Evolutionary conservation across 106 monocot species (phyloP), one percentile per base, ranked within the genome.

Genomic region (Apostasia ramifera): DNA sequence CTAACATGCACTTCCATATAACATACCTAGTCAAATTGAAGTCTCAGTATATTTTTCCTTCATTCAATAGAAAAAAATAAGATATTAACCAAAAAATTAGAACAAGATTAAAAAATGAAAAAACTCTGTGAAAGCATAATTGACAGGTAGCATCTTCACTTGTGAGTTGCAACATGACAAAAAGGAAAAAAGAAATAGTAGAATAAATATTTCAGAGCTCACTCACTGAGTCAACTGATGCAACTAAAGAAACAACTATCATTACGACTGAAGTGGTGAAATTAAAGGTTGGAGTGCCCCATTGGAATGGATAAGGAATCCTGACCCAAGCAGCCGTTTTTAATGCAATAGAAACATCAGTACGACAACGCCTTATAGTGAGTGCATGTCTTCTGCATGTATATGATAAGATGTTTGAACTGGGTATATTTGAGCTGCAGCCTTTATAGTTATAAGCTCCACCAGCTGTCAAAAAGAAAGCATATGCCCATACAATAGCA

Each of bases 291-390:
- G 93, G 98, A 13, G 76, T 64, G 49, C 93, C 93, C 98, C 98
- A 99, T 49, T 99, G 98, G 55, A 93, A 87, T 40, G 98, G 93
- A 80, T 90, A 99, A 39, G 98, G 93, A 81, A 99, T 66, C 61
- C 98, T 82, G 68, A 99, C 85, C 98, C 98, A 99, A 61, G 92
- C 70, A 71, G 93, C 87, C 67, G 87, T 81, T 43, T 59, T 81
- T 87, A 80, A 90, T 55, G 98, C 98, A 85, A 75, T 89, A 66
- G 98, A 99, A 51, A 74, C 85, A 78, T 99, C 98, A 44, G 98
- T 99, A 46, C 98, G 80, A 66, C 98, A 99, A 52, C 74, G 81
- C 67, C 78, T 81, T 93, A 93, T 92, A 4, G 73, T 80, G 57
- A 74, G 56, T 71, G 76, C 81, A 76, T 84, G 86, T 72, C 62